Percentiles rank a stretch among this genome's conserved stretches.
Conservation (phyloP, 139 green algal genomes). For the Tetraselmis chui region DNA sequence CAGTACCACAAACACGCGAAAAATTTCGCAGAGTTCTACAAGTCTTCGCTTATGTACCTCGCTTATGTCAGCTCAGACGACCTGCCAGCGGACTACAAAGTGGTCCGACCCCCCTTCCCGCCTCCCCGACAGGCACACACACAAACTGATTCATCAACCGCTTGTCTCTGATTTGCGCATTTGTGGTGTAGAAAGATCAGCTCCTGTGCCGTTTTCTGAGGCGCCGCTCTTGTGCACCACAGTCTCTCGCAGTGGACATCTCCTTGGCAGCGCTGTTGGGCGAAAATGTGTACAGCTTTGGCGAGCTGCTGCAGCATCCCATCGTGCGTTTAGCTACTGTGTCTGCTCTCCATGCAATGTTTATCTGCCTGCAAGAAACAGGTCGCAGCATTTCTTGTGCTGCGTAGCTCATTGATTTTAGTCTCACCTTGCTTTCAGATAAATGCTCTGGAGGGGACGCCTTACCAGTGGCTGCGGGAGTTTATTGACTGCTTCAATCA, state of each 20-base stretch:
- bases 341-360: too few species aligned
- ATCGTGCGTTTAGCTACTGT: slow-evolving; percentile 57
- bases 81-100: slow-evolving; percentile 65
- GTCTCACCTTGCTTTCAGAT: too few species aligned
- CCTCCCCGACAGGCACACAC: too few species aligned
- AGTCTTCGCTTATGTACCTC: slow-evolving; percentile 78
- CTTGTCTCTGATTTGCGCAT: too few species aligned
- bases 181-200: too few species aligned
- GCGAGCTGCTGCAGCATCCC: slow-evolving; percentile 94
- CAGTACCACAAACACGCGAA: slow-evolving; percentile 74
- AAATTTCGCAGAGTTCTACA: slow-evolving; percentile 69
- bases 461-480: slow-evolving; percentile 80
- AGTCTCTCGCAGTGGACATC: slow-evolving; percentile 85
- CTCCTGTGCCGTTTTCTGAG: neutral
- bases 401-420: too few species aligned
- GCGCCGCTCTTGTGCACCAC: neutral
- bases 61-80: slow-evolving; percentile 78
- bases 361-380: too few species aligned
- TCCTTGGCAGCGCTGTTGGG: slow-evolving; percentile 90
- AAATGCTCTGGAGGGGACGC: slow-evolving; percentile 53
- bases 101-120: slow-evolving; percentile 18
- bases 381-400: too few species aligned
- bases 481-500: slow-evolving; percentile 25
- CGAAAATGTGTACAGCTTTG: slow-evolving; percentile 94
- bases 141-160: too few species aligned